Evolutionary conservation across 495 filamentous ascomycete species (phyloP), one percentile per base, ranked within the genome.

Genomic region (Tuber magnatum): DNA sequence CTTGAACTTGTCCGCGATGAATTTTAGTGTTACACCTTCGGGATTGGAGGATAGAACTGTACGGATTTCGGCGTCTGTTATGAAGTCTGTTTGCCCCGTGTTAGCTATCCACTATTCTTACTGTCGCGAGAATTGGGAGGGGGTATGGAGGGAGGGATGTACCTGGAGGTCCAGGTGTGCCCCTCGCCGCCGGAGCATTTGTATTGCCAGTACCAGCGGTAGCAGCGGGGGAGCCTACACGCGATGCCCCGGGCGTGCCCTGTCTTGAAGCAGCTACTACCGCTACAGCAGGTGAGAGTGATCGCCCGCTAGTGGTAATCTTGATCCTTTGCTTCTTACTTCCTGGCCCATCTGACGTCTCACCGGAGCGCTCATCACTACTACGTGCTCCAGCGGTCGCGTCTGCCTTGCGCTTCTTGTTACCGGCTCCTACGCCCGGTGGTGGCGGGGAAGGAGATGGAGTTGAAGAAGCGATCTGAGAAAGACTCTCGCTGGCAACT

Each of bases 301-400:
- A 76, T 6, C 80, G 74, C 5, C 73, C 56, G 1, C 82, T 78
- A 24, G 84, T 73, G 75, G 86, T 84, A 51, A 92, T 83, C 83
- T 89, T 91, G 77, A 93, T 83, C 80, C 91, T 92, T 83, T 90
- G 90, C 79, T 88, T 88, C 83, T 89, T 90, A 38, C 76, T 81
- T 9, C 83, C 83, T 14, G 85, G 88, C 22, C 88, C 89, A 80
- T 94, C 92, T 44, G 90, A 92, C 83, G 90, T 90, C 83, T 95
- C 92, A 42, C 89, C 92, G 9, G 88, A 91, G 20, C 89, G 94
- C 70, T 86, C 89, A 78, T 97, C 94, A 41, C 89, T 88, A 74
- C 97, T 94, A 78, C 93, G 95, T 74, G 88, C 90, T 71, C 92
- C 92, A 18, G 89, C 90, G 32, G 87, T 87, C 72, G 44, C 51